Conservation (phyloP, 1,284 basidiomycete species). For the Termitomyces sp. region DNA sequence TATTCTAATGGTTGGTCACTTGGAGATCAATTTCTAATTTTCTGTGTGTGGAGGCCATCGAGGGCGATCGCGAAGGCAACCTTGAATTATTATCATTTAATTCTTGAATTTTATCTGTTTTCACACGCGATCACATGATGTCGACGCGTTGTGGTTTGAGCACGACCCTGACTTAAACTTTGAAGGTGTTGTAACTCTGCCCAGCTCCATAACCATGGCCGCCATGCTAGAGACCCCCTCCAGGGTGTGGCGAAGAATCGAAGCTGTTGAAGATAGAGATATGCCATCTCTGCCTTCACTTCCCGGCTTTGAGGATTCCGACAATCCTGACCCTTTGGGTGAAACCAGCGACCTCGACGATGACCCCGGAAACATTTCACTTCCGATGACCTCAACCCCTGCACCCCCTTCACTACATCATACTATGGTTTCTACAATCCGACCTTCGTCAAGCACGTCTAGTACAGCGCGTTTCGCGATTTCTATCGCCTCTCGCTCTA, state of each 20-base stretch:
- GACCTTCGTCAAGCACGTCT: constrained; percentile 49
- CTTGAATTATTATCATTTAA: too few species aligned
- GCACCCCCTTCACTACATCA: constrained; percentile 42
- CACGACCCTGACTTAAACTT: background rate
- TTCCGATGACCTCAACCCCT: constrained; percentile 65
- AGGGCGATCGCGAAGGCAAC: too few species aligned
- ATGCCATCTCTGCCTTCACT: constrained; percentile 76
- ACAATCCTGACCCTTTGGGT: constrained; percentile 27
- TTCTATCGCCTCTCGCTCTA: constrained; percentile 54
- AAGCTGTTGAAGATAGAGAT: constrained; percentile 61
- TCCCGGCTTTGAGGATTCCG: constrained; percentile 62
- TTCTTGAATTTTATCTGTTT: too few species aligned
- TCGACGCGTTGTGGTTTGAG: constrained; percentile 11
- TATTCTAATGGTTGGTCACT: too few species aligned
- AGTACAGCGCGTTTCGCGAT: constrained; percentile 70
- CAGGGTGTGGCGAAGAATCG: constrained; percentile 72
- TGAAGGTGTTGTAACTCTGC: background rate
- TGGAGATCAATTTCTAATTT: too few species aligned
- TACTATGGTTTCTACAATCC: constrained; percentile 40
- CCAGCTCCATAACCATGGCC: constrained; percentile 28
- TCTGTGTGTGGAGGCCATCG: too few species aligned
- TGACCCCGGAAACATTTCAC: constrained; percentile 30
- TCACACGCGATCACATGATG: constrained; percentile 14
- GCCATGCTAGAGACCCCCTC: constrained; percentile 71
- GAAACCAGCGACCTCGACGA: constrained; percentile 29